Percentiles rank a stretch among this genome's conserved stretches.
phyloP scores from a whole-genome alignment of 2,329 filamentous ascomycete genomes.

The Ceratocystis destructans region DNA sequence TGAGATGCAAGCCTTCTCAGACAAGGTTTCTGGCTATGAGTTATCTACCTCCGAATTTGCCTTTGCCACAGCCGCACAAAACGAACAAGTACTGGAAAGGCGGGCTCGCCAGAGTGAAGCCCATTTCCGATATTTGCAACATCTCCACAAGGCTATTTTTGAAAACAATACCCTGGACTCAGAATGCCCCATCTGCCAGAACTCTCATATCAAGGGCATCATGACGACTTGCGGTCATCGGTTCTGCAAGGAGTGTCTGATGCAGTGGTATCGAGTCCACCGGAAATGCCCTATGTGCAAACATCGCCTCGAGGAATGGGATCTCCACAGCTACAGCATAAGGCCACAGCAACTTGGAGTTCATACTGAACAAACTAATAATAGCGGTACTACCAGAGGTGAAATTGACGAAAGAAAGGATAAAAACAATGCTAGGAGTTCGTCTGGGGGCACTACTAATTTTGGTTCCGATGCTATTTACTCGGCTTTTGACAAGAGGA shows the following conservation, averaged over 20 bases:
- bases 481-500: slow-evolving; percentile 55
- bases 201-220: slow-evolving; percentile 60
- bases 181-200: slow-evolving; percentile 78
- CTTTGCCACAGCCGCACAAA: background rate
- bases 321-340: slow-evolving; percentile 75
- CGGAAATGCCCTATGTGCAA: slow-evolving; percentile 80
- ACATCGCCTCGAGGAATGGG: slow-evolving; percentile 44
- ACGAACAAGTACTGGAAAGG: slow-evolving; percentile 29
- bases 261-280: slow-evolving; percentile 60
- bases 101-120: slow-evolving; percentile 47
- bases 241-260: slow-evolving; percentile 81
- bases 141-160: slow-evolving; percentile 25
- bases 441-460: background rate
- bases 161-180: slow-evolving; percentile 42
- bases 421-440: background rate
- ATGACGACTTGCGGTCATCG: slow-evolving; percentile 82
- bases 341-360: slow-evolving; percentile 62
- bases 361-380: slow-evolving; percentile 29
- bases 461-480: slow-evolving; percentile 40
- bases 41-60: slow-evolving; percentile 24
- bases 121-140: slow-evolving; percentile 53
- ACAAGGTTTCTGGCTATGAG: slow-evolving; percentile 40
- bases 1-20: slow-evolving; percentile 81
- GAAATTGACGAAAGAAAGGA: no score
- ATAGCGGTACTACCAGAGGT: slow-evolving; percentile 26